Conservation (phyloP, 2,329 filamentous ascomycete genomes). For the Aspergillus alliaceus region DNA sequence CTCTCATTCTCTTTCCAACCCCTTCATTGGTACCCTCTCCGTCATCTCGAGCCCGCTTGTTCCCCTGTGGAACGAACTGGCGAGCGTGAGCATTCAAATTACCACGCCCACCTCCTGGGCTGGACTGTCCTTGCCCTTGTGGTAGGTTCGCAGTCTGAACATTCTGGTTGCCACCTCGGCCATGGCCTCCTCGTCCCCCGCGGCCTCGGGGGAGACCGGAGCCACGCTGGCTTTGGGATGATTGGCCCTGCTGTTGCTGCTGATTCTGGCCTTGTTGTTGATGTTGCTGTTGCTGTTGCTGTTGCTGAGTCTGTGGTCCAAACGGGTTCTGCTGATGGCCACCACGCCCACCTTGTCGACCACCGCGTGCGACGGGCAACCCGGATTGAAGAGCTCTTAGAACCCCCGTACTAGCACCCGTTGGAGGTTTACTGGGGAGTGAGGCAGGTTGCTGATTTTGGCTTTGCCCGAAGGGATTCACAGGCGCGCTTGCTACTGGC, state of each 20-base stretch:
- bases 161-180: slow-evolving; percentile 42
- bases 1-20: slow-evolving; percentile 50
- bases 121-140: slow-evolving; percentile 29
- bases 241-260: slow-evolving; percentile 20
- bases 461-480: slow-evolving; percentile 29
- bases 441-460: slow-evolving; percentile 26
- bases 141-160: slow-evolving; percentile 38
- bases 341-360: slow-evolving; percentile 42
- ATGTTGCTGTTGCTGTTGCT: slow-evolving; percentile 23
- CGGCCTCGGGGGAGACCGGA: slow-evolving; percentile 46
- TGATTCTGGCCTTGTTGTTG: slow-evolving; percentile 29
- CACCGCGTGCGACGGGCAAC: slow-evolving; percentile 45
- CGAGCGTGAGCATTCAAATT: slow-evolving; percentile 51
- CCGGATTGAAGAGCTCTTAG: slow-evolving; percentile 45
- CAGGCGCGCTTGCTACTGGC: slow-evolving; percentile 10
- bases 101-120: slow-evolving; percentile 34
- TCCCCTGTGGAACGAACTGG: slow-evolving; percentile 58
- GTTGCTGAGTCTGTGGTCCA: slow-evolving; percentile 21
- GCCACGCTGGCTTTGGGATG: slow-evolving; percentile 34
- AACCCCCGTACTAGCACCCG: slow-evolving; percentile 42
- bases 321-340: slow-evolving; percentile 34
- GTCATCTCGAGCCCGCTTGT: slow-evolving; percentile 58
- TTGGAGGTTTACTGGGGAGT: slow-evolving; percentile 34
- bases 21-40: slow-evolving; percentile 39
- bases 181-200: slow-evolving; percentile 40